Evolutionary conservation across 306 rosid species (phyloP).

Genomic region (Trifolium dubium): DNA sequence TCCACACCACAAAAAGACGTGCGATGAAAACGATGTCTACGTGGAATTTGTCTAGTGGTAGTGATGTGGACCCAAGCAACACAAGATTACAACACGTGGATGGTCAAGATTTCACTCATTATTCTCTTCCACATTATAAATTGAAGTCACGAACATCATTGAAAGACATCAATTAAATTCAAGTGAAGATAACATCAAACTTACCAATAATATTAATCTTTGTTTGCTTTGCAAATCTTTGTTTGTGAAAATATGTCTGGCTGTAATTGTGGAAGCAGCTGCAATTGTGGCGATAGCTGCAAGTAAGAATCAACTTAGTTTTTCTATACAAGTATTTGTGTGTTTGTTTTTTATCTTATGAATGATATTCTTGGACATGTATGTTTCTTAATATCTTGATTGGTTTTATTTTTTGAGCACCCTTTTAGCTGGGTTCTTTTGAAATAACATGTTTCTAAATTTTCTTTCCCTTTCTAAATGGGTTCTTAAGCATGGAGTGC

Average conservation of each 20-base stretch:
- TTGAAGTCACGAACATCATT: background rate
- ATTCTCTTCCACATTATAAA: conserved; percentile 5
- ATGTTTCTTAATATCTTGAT: background rate
- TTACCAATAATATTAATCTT: background rate
- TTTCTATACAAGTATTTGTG: background rate
- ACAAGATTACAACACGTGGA: conserved; percentile 23
- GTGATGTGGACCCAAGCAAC: background rate
- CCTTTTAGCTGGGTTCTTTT: background rate
- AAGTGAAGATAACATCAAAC: background rate
- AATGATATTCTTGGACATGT: background rate
- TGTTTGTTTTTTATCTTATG: background rate
- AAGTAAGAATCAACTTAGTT: conserved; percentile 28
- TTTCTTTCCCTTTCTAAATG: background rate
- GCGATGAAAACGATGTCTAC: conserved; percentile 16
- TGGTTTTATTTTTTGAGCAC: background rate
- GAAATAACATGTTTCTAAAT: too few species aligned
- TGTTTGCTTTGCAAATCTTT: background rate
- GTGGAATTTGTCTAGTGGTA: background rate
- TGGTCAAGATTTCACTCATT: background rate
- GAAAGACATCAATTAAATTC: background rate
- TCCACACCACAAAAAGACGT: conserved; percentile 1
- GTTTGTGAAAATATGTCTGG: conserved; percentile 53
- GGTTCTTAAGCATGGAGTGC: background rate
- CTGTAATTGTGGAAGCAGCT: conserved; percentile 61
- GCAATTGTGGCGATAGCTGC: conserved; percentile 60